Evolutionary conservation across 768 basidiomycete genomes (phyloP), one percentile per base, ranked within the genome.

Genomic region (Pisolithus microcarpus): DNA sequence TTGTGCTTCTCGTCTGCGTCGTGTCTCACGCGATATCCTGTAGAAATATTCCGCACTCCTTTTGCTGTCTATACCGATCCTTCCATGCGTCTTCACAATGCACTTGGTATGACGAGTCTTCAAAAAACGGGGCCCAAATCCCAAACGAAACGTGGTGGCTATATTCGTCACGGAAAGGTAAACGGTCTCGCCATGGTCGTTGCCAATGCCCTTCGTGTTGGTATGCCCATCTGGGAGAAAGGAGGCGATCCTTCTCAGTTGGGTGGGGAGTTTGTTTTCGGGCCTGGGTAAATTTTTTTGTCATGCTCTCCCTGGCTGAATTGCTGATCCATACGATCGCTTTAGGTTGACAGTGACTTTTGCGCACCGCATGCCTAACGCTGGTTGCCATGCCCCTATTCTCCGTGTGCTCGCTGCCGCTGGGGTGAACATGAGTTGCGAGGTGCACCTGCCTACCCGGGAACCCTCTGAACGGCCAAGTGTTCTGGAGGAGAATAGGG

Each of bases 181-280:
- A 69, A 80, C 21, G 85, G 87, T 4, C 79, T 89, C 34, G 81
- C 82, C n/a, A 80, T 80, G 74, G 86, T 91, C 21, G 73, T 88
- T 34, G 67, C 77, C 53, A 81, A 84, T 53, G 84, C 85, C 2
- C 61, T 91, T 45, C 79, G 79, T 51, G 79, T 81, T 24, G 80
- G 83, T 23, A 85, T 94, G 84, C 88, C 89, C 0, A 72, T 90
- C 13, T 87, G 86, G 81, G 84, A 84, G 70, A 80, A 79, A 53
- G 85, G 84, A 3, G 91, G 91, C 0, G 83, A 91, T 59, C 65
- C 82, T 39, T 68, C 75, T 38, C 90, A 94, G 66, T 73, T 95
- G 18, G 93, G 93, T 9, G 94, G 93, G 21, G 94, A 97, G 70
- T 94, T 95, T 61, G 77, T 87, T 23, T 72, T 87, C 15, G 80